Evolutionary conservation across 192 early-diverging fungal genomes (phyloP).

Genomic region (Diversispora epigaea): DNA sequence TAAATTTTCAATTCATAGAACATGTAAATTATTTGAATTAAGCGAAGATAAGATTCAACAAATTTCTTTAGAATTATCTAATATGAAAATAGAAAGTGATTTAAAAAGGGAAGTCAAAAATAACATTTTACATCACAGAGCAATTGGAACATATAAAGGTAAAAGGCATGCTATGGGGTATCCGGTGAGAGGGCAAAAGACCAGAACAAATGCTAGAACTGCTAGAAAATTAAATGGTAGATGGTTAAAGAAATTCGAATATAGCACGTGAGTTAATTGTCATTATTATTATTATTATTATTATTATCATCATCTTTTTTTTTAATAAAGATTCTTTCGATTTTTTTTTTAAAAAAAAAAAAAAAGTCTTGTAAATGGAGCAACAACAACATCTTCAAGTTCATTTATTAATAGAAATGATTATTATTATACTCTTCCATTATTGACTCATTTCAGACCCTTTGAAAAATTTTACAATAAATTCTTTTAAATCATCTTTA

Average conservation of each 20-base stretch:
- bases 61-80: constrained; percentile 79
- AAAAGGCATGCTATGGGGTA: constrained; percentile 80
- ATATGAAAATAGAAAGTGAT: constrained; percentile 85
- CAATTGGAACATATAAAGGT: constrained; percentile 77
- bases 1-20: constrained; percentile 78
- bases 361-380: not conserved
- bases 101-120: constrained; percentile 67
- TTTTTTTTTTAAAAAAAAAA: not conserved
- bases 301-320: not conserved
- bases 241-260: constrained; percentile 28
- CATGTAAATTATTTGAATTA: constrained; percentile 84
- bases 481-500: not conserved
- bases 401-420: not conserved
- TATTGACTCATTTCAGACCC: constrained; percentile 1
- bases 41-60: constrained; percentile 85
- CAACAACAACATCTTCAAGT: not conserved
- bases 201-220: constrained; percentile 82
- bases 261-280: constrained; percentile 6
- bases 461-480: not conserved
- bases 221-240: constrained; percentile 82
- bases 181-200: constrained; percentile 89
- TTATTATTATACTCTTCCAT: not conserved
- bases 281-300: too few relatives aligned
- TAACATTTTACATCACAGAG: constrained; percentile 70
- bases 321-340: not conserved